phyloP scores from a whole-genome alignment of 2,329 filamentous ascomycete genomes.

The Fusarium nelsonii region DNA sequence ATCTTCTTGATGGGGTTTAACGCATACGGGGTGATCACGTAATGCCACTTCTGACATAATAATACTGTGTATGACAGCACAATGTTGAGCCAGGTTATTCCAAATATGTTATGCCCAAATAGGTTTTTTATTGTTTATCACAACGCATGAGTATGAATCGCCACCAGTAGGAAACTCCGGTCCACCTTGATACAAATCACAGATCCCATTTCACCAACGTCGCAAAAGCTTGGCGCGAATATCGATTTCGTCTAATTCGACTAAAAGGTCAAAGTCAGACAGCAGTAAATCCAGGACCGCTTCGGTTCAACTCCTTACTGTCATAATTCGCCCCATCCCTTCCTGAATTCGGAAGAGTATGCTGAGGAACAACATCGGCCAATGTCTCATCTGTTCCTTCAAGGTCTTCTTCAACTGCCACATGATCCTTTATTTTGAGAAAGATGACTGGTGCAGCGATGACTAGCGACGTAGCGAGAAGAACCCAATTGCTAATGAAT shows the following conservation, averaged over 20 bases:
- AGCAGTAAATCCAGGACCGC: background rate
- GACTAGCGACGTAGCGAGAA: slow-evolving; percentile 78
- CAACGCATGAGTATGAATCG: background rate
- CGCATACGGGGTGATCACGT: background rate
- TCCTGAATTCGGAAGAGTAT: background rate
- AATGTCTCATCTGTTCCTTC: slow-evolving; percentile 86
- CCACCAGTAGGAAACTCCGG: background rate
- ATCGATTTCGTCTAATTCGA: background rate
- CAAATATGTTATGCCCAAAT: background rate
- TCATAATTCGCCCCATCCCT: background rate
- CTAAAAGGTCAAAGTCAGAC: slow-evolving; percentile 11
- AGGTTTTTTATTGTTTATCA: background rate
- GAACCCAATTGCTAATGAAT: slow-evolving; percentile 78
- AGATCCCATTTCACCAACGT: background rate
- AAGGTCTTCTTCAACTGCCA: slow-evolving; percentile 81
- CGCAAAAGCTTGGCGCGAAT: background rate
- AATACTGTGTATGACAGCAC: too few species aligned
- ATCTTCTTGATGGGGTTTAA: background rate
- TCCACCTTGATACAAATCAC: too few species aligned
- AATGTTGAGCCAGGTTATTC: background rate
- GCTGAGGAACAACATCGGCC: slow-evolving; percentile 68
- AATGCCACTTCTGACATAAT: background rate
- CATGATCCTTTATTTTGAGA: slow-evolving; percentile 81
- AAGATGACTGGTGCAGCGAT: slow-evolving; percentile 84
- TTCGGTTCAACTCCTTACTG: slow-evolving; percentile 6